Conservation (phyloP, 2,329 filamentous ascomycete genomes). For the Grosmannia huntii region DNA sequence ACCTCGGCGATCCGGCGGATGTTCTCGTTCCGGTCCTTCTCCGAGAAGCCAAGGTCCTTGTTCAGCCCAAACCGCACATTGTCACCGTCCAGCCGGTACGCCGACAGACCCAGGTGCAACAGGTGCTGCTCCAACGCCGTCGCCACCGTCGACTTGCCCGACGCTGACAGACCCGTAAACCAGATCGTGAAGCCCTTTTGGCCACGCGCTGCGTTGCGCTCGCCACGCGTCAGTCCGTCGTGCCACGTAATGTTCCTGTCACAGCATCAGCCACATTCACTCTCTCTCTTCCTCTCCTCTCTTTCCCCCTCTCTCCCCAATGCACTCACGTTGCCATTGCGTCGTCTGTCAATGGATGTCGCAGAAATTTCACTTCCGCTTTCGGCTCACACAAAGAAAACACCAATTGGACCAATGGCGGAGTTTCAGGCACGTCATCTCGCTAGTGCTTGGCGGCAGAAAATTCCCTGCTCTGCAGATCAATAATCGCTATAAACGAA, state of each 20-base stretch:
- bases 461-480: not conserved
- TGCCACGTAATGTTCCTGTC: slow-evolving; percentile 84
- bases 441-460: not conserved
- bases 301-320: not conserved
- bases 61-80: slow-evolving; percentile 97
- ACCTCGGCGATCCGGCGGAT: slow-evolving; percentile 93
- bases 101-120: slow-evolving; percentile 66
- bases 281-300: not conserved
- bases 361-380: not conserved
- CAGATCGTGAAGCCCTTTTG: slow-evolving; percentile 92
- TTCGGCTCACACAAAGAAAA: not conserved
- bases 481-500: not conserved
- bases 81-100: slow-evolving; percentile 94
- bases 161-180: slow-evolving; percentile 93
- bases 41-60: slow-evolving; percentile 91
- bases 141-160: slow-evolving; percentile 93
- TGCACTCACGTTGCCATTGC: slow-evolving; percentile 6
- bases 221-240: slow-evolving; percentile 62
- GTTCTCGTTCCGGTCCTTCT: slow-evolving; percentile 92
- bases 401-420: not conserved
- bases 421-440: not conserved
- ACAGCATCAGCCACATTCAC: not conserved
- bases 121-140: slow-evolving; percentile 96
- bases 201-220: slow-evolving; percentile 62
- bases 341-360: not conserved